Conservation (phyloP, 106 monocot species). For the Allium fistulosum region DNA sequence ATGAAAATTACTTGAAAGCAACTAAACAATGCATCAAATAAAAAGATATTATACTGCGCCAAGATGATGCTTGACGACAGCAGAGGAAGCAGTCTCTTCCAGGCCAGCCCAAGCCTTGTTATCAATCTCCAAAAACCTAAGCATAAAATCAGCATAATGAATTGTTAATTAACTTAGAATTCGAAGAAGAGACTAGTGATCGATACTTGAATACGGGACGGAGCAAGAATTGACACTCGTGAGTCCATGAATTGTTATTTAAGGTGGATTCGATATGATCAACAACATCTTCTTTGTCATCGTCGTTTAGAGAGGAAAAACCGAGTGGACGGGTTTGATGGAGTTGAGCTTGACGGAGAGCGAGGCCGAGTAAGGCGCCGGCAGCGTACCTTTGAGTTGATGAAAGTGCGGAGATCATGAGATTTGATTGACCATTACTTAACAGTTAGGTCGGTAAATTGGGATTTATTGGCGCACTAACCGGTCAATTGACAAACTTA, state of each 20-base stretch:
- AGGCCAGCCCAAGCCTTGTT: conserved; percentile 53
- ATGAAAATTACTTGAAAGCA: neutral
- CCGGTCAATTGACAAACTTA: too few species aligned
- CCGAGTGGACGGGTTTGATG: conserved; percentile 54
- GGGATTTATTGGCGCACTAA: too few species aligned
- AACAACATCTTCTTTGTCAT: conserved; percentile 9
- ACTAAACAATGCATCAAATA: neutral
- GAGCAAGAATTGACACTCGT: conserved; percentile 42
- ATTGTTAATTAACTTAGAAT: neutral
- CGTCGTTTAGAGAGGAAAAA: neutral
- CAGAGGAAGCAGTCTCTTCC: conserved; percentile 56
- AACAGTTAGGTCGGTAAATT: too few species aligned
- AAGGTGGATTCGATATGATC: conserved; percentile 8
- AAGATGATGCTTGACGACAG: conserved; percentile 41
- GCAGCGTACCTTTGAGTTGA: conserved; percentile 64
- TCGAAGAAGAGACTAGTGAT: neutral
- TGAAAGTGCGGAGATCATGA: conserved; percentile 2
- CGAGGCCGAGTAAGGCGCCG: conserved; percentile 49
- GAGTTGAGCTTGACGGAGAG: conserved; percentile 71
- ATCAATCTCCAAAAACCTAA: conserved; percentile 66
- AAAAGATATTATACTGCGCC: conserved; percentile 25
- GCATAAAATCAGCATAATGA: neutral
- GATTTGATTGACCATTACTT: too few species aligned
- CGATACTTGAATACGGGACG: conserved; percentile 67
- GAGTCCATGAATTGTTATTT: conserved; percentile 36